Conservation (phyloP, 176 grass and related monocot species). For the Lolium perenne region DNA sequence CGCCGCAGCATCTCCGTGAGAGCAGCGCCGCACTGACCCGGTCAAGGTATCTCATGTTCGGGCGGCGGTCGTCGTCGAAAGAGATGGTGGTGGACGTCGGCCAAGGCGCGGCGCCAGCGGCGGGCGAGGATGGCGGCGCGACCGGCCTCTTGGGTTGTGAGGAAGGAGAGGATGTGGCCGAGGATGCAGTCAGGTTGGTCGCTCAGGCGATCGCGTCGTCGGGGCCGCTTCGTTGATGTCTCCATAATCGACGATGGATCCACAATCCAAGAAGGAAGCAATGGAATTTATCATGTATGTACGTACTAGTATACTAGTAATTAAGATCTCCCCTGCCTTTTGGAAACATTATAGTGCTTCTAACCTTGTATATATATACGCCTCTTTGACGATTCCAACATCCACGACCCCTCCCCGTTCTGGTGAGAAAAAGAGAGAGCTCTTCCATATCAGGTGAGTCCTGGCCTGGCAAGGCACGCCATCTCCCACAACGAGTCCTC, state of each 20-base stretch:
- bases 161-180: slow-evolving; percentile 4
- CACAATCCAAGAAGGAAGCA: too few relatives aligned
- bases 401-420: too few relatives aligned
- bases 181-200: neutral
- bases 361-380: too few relatives aligned
- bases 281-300: too few relatives aligned
- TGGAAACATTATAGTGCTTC: too few relatives aligned
- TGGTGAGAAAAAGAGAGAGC: too few relatives aligned
- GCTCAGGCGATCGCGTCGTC: neutral
- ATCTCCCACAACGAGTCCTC: too few relatives aligned
- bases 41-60: neutral
- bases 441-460: too few relatives aligned
- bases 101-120: neutral
- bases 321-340: too few relatives aligned
- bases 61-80: neutral
- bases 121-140: neutral
- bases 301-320: too few relatives aligned
- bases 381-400: too few relatives aligned
- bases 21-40: neutral
- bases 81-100: neutral
- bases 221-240: neutral
- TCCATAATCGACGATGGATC: neutral
- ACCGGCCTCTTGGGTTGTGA: neutral
- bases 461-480: too few relatives aligned
- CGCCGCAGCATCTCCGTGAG: neutral